Evolutionary conservation across 2,329 filamentous ascomycete genomes (phyloP).

Genomic region (Tolypocladium endophyticum): DNA sequence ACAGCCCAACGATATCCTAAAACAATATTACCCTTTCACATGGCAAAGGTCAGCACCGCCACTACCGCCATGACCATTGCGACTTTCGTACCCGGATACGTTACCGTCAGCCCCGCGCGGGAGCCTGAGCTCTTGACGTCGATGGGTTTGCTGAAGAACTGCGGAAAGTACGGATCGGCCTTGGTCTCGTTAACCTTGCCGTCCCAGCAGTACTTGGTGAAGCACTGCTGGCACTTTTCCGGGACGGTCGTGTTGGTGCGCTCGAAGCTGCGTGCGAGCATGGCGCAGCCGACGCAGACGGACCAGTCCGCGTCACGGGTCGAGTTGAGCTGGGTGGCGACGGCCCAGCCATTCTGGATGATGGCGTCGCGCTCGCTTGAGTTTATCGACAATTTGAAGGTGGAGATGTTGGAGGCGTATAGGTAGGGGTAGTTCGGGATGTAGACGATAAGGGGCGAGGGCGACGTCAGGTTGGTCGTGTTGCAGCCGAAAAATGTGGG

Average conservation of each 20-base stretch:
- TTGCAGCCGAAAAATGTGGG: constrained; percentile 57
- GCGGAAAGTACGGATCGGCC: constrained; percentile 22
- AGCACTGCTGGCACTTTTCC: constrained; percentile 64
- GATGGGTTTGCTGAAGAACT: constrained; percentile 14
- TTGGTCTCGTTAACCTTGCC: constrained; percentile 43
- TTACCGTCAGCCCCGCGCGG: not conserved
- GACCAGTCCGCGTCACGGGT: constrained; percentile 68
- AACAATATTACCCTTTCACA: not conserved
- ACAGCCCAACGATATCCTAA: too few species aligned
- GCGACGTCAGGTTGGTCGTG: constrained; percentile 40
- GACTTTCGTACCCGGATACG: not conserved
- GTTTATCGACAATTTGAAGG: constrained; percentile 58
- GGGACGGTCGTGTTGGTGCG: constrained; percentile 62
- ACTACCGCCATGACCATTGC: not conserved
- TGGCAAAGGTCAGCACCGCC: not conserved
- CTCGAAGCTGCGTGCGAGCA: constrained; percentile 64
- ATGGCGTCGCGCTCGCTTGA: constrained; percentile 62
- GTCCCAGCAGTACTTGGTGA: constrained; percentile 83
- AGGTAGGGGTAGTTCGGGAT: constrained; percentile 70
- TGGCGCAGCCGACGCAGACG: constrained; percentile 78
- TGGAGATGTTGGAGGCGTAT: constrained; percentile 66
- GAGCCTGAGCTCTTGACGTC: constrained; percentile 13
- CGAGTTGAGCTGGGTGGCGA: constrained; percentile 72
- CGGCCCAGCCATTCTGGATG: constrained; percentile 77
- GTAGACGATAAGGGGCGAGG: constrained; percentile 70